These are phyloP conservation scores for Exophiala mesophila DNA, from an alignment of 2,329 filamentous ascomycete species.

Conservation along the genomic window DNA sequence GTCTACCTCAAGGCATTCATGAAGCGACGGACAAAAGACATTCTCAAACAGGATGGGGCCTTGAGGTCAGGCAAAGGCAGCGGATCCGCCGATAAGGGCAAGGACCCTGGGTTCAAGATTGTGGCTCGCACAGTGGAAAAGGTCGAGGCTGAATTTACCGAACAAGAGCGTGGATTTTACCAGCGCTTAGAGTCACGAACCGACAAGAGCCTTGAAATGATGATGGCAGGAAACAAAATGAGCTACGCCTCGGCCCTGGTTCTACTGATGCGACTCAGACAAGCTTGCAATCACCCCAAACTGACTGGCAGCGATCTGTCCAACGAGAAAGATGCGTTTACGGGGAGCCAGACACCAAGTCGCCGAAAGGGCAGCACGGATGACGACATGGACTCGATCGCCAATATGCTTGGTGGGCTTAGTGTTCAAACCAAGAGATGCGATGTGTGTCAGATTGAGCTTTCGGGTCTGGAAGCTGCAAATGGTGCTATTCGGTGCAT, in stretches of 20 bases:
- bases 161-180: conserved; percentile 80
- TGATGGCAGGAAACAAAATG: conserved; percentile 74
- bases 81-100: conserved; percentile 45
- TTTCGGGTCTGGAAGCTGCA: conserved; percentile 54
- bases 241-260: conserved; percentile 95
- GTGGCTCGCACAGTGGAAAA: conserved; percentile 85
- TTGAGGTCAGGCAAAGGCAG: conserved; percentile 64
- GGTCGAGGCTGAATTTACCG: conserved; percentile 70
- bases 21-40: conserved; percentile 97
- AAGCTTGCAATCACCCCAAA: conserved; percentile 91
- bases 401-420: conserved; percentile 79
- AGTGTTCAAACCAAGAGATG: conserved; percentile 73
- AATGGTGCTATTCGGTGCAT: conserved; percentile 58
- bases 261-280: conserved; percentile 79
- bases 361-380: conserved; percentile 46
- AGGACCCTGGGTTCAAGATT: conserved; percentile 73
- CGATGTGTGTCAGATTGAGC: conserved; percentile 71
- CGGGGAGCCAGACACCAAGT: conserved; percentile 45
- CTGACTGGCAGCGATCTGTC: conserved; percentile 79
- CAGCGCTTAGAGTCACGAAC: conserved; percentile 75
- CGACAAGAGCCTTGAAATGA: conserved; percentile 77
- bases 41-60: conserved; percentile 82
- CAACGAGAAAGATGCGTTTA: conserved; percentile 80
- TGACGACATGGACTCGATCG: conserved; percentile 72
- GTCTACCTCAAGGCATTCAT: conserved; percentile 87